Percentiles rank a stretch among this genome's conserved stretches.
phyloP scores from a whole-genome alignment of 1,139 yeast species.

The Meyerozyma guilliermondii region DNA sequence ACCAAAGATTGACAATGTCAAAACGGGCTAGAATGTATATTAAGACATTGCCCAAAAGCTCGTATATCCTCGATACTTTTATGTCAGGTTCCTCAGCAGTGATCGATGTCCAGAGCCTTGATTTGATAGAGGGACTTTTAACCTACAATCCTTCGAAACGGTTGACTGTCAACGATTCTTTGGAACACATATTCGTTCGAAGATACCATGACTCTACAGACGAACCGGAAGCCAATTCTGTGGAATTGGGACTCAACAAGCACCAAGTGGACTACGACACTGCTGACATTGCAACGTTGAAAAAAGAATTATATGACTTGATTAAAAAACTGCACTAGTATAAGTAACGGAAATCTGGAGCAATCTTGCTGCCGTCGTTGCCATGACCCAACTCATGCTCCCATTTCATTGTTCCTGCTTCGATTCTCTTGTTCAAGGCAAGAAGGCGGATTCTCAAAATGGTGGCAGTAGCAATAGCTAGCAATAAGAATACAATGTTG shows the following conservation, averaged over 20 bases:
- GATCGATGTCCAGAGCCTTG: constrained; percentile 51
- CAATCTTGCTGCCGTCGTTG: constrained; percentile 38
- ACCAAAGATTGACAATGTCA: constrained; percentile 52
- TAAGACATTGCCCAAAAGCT: constrained; percentile 42
- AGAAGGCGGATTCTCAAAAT: constrained; percentile 34
- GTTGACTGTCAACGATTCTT: constrained; percentile 60
- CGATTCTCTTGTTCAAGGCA: constrained; percentile 39
- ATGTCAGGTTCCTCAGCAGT: constrained; percentile 12
- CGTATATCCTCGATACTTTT: constrained; percentile 7
- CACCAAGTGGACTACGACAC: constrained; percentile 55
- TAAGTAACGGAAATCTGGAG: constrained; percentile 42
- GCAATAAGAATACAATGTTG: constrained; percentile 42
- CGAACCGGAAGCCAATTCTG: constrained; percentile 51
- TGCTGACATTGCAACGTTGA: constrained; percentile 41
- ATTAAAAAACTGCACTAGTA: constrained; percentile 3
- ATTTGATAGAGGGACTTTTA: constrained; percentile 53
- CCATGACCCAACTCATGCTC: constrained; percentile 45
- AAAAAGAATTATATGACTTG: constrained; percentile 46
- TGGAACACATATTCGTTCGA: constrained; percentile 60
- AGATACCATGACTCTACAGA: constrained; percentile 69
- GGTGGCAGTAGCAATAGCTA: constrained; percentile 36
- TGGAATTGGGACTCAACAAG: constrained; percentile 37
- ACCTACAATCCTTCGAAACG: constrained; percentile 63
- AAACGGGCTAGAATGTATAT: constrained; percentile 61
- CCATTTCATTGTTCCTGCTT: constrained; percentile 47